Evolutionary conservation across 2,329 filamentous ascomycete genomes (phyloP).

Genomic region (Aspergillus texensis): DNA sequence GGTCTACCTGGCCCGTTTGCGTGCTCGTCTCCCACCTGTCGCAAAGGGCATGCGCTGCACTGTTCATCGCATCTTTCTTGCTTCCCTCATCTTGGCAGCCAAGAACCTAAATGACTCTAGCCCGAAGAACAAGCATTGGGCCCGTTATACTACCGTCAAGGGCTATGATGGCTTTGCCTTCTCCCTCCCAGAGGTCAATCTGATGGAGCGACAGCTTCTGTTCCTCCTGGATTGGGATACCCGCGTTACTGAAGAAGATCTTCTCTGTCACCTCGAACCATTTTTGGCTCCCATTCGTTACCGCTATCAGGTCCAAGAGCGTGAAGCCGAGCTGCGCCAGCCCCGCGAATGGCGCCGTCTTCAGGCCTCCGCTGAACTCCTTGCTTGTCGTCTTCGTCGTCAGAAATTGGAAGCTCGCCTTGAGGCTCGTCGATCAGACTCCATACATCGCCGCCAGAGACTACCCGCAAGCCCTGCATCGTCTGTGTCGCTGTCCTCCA

Average conservation of each 20-base stretch:
- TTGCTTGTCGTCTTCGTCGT: slow-evolving; percentile 39
- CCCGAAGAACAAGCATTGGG: slow-evolving; percentile 99
- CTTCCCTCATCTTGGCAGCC: slow-evolving; percentile 66
- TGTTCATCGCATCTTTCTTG: slow-evolving; percentile 95
- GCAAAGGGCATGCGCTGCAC: slow-evolving; percentile 97
- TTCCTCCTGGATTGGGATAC: slow-evolving; percentile 95
- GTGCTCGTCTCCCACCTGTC: slow-evolving; percentile 82
- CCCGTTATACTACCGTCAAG: slow-evolving; percentile 80
- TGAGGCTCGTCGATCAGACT: slow-evolving; percentile 25
- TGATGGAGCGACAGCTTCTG: slow-evolving; percentile 98
- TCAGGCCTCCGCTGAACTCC: slow-evolving; percentile 38
- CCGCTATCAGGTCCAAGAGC: slow-evolving; percentile 55
- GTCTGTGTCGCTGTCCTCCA: slow-evolving; percentile 23
- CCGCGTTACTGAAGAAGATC: slow-evolving; percentile 79
- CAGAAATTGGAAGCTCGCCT: slow-evolving; percentile 38
- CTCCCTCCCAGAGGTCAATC: slow-evolving; percentile 91
- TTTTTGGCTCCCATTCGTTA: slow-evolving; percentile 85
- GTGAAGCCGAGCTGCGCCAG: slow-evolving; percentile 39
- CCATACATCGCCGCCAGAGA: slow-evolving; percentile 15
- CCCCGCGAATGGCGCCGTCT: slow-evolving; percentile 41
- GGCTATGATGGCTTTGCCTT: slow-evolving; percentile 81
- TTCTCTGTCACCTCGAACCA: slow-evolving; percentile 81
- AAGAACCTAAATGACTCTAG: slow-evolving; percentile 99
- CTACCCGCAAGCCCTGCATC: slow-evolving; percentile 34
- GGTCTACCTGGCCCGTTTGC: slow-evolving; percentile 86